Evolutionary conservation across 352 stramenopile genomes (phyloP), one percentile per base, ranked within the genome.

Genomic region (Phytopythium litorale): DNA sequence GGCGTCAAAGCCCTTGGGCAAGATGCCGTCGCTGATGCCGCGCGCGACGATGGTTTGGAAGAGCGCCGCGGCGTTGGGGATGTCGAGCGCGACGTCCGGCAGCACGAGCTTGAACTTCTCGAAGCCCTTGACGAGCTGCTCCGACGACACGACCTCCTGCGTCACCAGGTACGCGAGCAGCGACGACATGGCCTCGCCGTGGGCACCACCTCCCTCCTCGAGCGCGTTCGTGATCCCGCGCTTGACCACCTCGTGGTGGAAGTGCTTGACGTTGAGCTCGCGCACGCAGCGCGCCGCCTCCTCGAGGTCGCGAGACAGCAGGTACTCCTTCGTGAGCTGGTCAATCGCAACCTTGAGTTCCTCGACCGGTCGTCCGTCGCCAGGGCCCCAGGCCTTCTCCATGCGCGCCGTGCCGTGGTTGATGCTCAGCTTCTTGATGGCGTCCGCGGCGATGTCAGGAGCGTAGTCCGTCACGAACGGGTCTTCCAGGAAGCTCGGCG

Each of bases 361-460:
- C 56, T 97, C 83, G 3, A 97, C 87, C 9, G 87, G 85, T 21
- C 92, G 89, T 4, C 91, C 92, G 65, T 97, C 92, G 7, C 92
- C 97, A 25, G 97, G 97, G 33, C 98, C 98, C 98, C 97, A 99
- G 8, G 98, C 93, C 63, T 97, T 96, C 74, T 99, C 96, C 66
- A 99, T 92, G 37, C 93, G 85, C 55, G 94, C 96, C 4, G 90
- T 96, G 12, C 89, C 96, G 73, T 99, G 96, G 66, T 99, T 98
- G 71, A 98, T 95, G 52, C 89, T 98, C 45, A 99, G 81, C 62
- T 99, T 89, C 71, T 96, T 89, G 64, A 98, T 97, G 8, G 97
- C 96, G 61, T 98, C 96, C 15, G 95, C 91, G 13, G 98, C 92
- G n/a, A 99, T 97, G 51, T 92, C 79, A 40, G 97, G 93, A 18